Conservation (phyloP, 352 stramenopile species). For the Nothophytophthora sp. region DNA sequence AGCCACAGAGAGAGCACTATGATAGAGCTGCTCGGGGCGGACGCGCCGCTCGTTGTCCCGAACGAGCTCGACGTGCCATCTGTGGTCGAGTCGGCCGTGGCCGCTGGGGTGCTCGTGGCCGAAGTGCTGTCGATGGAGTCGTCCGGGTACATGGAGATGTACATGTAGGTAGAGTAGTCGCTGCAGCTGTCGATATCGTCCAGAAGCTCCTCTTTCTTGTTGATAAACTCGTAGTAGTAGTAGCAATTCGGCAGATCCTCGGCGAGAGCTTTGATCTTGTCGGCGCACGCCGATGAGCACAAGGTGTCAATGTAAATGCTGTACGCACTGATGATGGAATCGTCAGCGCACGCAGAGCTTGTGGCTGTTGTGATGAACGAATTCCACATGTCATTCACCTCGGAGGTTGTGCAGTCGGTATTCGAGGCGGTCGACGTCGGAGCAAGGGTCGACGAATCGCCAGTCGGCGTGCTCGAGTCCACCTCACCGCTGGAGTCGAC, state of each 20-base stretch:
- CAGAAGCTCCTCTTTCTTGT: conserved; percentile 34
- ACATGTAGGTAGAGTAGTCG: background rate
- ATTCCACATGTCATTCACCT: conserved; percentile 17
- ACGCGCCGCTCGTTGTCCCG: no score
- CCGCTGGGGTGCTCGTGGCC: no score
- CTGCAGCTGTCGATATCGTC: conserved; percentile 12
- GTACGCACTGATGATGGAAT: conserved; percentile 14
- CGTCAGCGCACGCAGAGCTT: conserved; percentile 19
- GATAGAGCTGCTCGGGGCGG: no score
- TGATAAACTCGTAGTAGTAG: conserved; percentile 28
- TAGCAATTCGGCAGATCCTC: conserved; percentile 31
- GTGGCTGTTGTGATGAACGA: conserved; percentile 15
- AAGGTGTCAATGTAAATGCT: conserved; percentile 25
- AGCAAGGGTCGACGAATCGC: no score
- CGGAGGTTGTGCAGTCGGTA: conserved; percentile 12
- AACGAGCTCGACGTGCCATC: no score
- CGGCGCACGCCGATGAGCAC: conserved; percentile 29
- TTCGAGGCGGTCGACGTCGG: conserved; percentile 16
- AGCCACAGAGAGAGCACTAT: no score
- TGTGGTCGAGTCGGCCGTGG: no score
- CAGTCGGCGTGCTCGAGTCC: background rate
- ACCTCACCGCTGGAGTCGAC: background rate
- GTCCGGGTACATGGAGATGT: no score
- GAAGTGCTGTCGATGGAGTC: no score
- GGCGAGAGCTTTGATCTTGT: conserved; percentile 12